Percentiles rank a stretch among this genome's conserved stretches.
phyloP scores from a whole-genome alignment of 805 yeast genomes.

The Yarrowia sp. region DNA sequence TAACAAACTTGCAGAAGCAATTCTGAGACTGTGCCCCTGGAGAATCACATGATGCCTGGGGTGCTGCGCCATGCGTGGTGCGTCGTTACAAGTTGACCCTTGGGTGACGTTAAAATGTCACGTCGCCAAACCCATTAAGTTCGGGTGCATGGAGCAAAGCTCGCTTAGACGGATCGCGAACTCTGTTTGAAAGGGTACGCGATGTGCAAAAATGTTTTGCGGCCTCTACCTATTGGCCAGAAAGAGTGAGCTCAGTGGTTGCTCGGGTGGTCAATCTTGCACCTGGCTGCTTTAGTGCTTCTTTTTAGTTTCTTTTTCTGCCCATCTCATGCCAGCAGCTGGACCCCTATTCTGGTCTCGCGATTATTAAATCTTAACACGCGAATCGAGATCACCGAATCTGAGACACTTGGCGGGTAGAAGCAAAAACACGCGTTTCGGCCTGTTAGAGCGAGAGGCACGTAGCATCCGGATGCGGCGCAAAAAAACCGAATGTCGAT shows the following conservation, averaged over 20 bases:
- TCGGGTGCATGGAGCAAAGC: not conserved
- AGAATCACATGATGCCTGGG: no score
- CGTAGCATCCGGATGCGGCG: not conserved
- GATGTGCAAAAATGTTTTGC: no score
- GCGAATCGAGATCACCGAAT: conserved; percentile 10
- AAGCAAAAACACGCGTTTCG: not conserved
- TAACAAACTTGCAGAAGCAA: no score
- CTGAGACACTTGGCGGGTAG: conserved; percentile 7
- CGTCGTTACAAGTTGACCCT: not conserved
- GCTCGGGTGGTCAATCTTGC: not conserved
- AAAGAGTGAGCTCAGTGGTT: no score
- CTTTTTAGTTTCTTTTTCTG: not conserved
- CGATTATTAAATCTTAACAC: conserved; percentile 12
- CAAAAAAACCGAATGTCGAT: not conserved
- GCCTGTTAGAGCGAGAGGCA: not conserved
- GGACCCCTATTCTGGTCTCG: not conserved
- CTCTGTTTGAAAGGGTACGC: not conserved
- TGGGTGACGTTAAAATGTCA: not conserved
- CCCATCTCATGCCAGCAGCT: no score
- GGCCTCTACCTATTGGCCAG: no score
- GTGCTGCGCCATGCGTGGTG: no score
- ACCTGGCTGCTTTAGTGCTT: not conserved
- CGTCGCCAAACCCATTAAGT: conserved; percentile 13
- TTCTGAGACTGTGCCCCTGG: no score
- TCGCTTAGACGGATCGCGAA: not conserved